Evolutionary conservation across 75 land plant genomes (phyloP), one percentile per base, ranked within the genome.

Genomic region (Sequoiadendron giganteum): DNA sequence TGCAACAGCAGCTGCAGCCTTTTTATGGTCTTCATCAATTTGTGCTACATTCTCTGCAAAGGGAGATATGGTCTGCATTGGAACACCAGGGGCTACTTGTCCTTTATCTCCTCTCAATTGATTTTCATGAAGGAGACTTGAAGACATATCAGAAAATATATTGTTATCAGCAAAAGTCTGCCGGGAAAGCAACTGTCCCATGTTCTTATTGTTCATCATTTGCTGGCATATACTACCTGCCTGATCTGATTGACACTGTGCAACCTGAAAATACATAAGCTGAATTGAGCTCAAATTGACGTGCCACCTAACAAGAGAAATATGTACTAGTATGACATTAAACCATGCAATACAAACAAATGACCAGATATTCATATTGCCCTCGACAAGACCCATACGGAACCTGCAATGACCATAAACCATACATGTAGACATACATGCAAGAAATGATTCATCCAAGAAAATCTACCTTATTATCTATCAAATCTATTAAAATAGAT

Each of bases 1-100:
- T 56, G 97, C 97, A 79, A 97, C 93, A 49, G 93, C 96, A 34
- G 96, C 94, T 56, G 93, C 91, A 28, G 92, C 86, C 80, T 93
- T 94, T 36, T 86, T 85, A 52, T 87, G 72, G 8, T 92, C 91
- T 25, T 89, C 90, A 40, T 89, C 94, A 83, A n/a, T 39, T 2
- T 42, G 91, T 9, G 84, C 40, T 84, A 90, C 70, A 25, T 40
- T 89, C n/a, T 87, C 90, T 25, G 85, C 85, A 85, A 54, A 87
- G 86, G n/a, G 42, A 40, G 42, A 82, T 88, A 83, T 83, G 82
- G 32, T 88, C 30, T 82, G 84, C 84, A 82, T 36, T 65, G 87
- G 92, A 87, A 90, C 87, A 14, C 89, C 93, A 38, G 91, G 87
- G 85, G 90, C 87, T 28, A 90, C 86, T 75, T 94, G 92, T 58